Evolutionary conservation across 805 yeast genomes (phyloP).

Genomic region (Monosporozyma solicola): DNA sequence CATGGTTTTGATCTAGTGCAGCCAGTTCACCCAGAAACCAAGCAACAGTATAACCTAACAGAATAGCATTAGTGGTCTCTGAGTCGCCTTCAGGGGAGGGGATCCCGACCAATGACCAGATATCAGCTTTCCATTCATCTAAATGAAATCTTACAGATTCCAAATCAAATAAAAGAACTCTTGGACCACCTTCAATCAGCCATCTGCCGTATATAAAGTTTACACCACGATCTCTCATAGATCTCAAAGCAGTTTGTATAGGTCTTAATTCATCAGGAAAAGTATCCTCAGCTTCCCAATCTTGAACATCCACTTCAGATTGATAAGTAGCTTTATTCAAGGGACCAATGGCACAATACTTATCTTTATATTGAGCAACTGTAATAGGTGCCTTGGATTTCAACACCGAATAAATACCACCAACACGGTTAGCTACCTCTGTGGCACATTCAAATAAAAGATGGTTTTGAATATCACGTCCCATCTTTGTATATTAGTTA

Average conservation of each 20-base stretch:
- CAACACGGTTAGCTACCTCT: conserved; percentile 95
- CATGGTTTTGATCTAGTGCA: conserved; percentile 73
- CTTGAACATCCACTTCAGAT: conserved; percentile 72
- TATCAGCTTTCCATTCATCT: conserved; percentile 89
- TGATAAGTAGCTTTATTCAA: conserved; percentile 64
- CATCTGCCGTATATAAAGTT: conserved; percentile 84
- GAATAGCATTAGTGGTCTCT: conserved; percentile 87
- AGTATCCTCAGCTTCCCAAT: conserved; percentile 40
- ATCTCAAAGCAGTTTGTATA: conserved; percentile 44
- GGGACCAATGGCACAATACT: conserved; percentile 85
- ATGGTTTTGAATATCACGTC: conserved; percentile 81
- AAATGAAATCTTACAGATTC: conserved; percentile 60
- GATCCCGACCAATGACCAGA: conserved; percentile 86
- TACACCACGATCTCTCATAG: conserved; percentile 79
- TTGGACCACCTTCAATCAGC: conserved; percentile 96
- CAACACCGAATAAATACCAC: conserved; percentile 94
- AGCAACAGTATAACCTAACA: conserved; percentile 87
- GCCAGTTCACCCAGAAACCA: conserved; percentile 96
- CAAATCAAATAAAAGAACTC: conserved; percentile 81
- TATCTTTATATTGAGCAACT: conserved; percentile 80
- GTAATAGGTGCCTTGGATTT: conserved; percentile 97
- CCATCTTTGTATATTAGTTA: conserved; percentile 32
- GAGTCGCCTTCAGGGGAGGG: conserved; percentile 86
- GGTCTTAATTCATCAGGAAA: conserved; percentile 23
- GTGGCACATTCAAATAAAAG: conserved; percentile 90